Base-by-base conservation (phyloP, 2,329 filamentous ascomycete genomes). In the Pyrenochaeta sp. region DNA sequence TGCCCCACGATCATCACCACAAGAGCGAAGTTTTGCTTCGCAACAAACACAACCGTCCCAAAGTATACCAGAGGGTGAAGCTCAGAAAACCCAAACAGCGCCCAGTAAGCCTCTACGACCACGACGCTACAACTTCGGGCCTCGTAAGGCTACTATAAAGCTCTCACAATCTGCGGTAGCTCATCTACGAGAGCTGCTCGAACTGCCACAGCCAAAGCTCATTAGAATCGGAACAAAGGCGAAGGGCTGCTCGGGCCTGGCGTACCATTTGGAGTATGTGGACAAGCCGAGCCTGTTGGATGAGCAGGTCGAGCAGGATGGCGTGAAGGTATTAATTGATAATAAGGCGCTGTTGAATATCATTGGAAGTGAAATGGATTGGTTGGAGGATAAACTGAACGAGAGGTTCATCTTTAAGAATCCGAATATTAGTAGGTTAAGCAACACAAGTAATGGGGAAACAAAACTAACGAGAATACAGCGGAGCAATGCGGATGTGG, bases 301-400 rank as follows among this genome's bases (percentile, higher is more conserved):
- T 68, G 95, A 99, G 77, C 83, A 88, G 45, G 92, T 99, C 1
- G 93, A 96, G 73, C 95, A 99, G 75, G 95, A 98, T 69, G 95
- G 94, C 0, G 94, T 99, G 51, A 94, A 91, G 78, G 94, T 99
- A 30, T 76, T 98, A 74, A 95, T 99, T 51, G 95, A 99, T 76
- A 96, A 91, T 82, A 98, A 97, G 81, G 95, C 95, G 36, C 80
- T 99, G 44, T 93, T 99, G 75, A 98, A 94, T 77, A 98, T 99
- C 48, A 97, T 99, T 67, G 95, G 95, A 4, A 97, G 90, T 72
- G 94, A 98, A 79, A 99, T 99, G 95, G 95, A 99, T 73, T 99
- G 94, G 93, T 84, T 94, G 10, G 93, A 98, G 78, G 95, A 98
- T 68, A 97, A 96, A 80, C 79, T 99, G 61, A 96, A 90, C 75